A percentile compares a stretch with the other conserved stretches of the same genome.
These are phyloP conservation scores for Claviceps paspali DNA, from an alignment of 2,329 filamentous ascomycete species.

Conservation along the genomic window DNA sequence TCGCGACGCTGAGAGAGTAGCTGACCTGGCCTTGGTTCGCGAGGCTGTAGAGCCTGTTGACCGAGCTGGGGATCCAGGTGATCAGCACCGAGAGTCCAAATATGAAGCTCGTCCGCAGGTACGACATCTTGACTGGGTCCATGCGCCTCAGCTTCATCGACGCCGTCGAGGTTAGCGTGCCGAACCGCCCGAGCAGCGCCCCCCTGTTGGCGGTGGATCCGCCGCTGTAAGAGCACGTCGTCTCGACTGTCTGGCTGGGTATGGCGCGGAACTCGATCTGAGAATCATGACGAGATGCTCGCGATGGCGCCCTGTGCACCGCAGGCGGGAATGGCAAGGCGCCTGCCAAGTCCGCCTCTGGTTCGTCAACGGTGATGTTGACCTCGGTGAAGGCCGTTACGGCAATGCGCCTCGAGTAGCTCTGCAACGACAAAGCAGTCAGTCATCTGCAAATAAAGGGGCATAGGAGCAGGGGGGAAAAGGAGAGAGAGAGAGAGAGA, in stretches of 20 bases:
- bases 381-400: constrained; percentile 35
- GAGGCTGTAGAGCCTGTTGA: constrained; percentile 58
- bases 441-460: too few relatives aligned
- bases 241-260: constrained; percentile 13
- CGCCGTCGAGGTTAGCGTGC: constrained; percentile 13
- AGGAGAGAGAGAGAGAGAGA: background rate
- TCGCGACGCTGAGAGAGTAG: constrained; percentile 52
- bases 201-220: constrained; percentile 4
- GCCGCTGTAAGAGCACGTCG: constrained; percentile 15
- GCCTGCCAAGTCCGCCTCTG: constrained; percentile 6
- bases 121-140: constrained; percentile 44
- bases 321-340: constrained; percentile 7
- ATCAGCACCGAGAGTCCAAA: constrained; percentile 43
- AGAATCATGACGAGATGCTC: constrained; percentile 7
- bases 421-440: too few relatives aligned
- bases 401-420: constrained; percentile 11
- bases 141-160: constrained; percentile 18
- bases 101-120: constrained; percentile 44
- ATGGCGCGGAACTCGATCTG: constrained; percentile 3
- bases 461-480: too few relatives aligned
- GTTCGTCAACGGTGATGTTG: constrained; percentile 22
- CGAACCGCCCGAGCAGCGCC: constrained; percentile 11
- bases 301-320: constrained; percentile 4
- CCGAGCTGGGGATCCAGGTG: constrained; percentile 50
- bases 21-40: constrained; percentile 31